Base-by-base conservation (phyloP, 352 stramenopile species). In the Globisporangium cederbergense region DNA sequence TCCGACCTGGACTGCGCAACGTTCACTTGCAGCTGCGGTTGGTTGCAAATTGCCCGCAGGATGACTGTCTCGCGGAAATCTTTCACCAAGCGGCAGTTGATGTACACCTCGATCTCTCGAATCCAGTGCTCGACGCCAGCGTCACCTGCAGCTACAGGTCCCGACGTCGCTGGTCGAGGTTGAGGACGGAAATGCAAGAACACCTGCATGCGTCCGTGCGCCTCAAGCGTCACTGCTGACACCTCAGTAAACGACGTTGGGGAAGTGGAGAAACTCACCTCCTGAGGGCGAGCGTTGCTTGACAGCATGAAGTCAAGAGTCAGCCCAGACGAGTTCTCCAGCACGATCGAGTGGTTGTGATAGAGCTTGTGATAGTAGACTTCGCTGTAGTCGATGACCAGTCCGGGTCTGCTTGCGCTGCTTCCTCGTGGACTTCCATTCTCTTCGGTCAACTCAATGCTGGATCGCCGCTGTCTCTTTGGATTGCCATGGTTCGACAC, bases 321-420 rank as follows among this genome's bases (percentile, higher is more conserved):
- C 65, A 96, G 66, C n/a, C 81, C 79, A 25, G 85, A 94, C 25
- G 85, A 88, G 52, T 96, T 96, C 60, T 96, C 87, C 20, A 96
- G 87, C 67, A 96, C 81, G 38, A 96, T 91, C 36, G 87, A 96
- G 74, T 96, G 87, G 55, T 96, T 96, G 62, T 94, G 87, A 57
- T 96, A 96, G 3, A 94, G 65, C 62, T 96, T 94, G 79, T 94
- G 77, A 58, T 94, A 96, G 64, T 92, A 96, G 3, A 96, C 83
- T 54, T 96, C 85, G 30, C 81, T 88, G 71, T 89, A 93, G 63
- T 96, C 87, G 38, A 96, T 89, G 51, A 87, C 74, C 9, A 94
- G 67, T 36, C 75, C 67, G 13, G 36, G 49, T 53, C 63, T 47
- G 22, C 34, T 58, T 6, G 53, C 52, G n/a, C 47, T 53, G 16